These are phyloP conservation scores for Dillenia turbinata DNA, from an alignment of 164 flowering plant species.

Conservation along the genomic window DNA sequence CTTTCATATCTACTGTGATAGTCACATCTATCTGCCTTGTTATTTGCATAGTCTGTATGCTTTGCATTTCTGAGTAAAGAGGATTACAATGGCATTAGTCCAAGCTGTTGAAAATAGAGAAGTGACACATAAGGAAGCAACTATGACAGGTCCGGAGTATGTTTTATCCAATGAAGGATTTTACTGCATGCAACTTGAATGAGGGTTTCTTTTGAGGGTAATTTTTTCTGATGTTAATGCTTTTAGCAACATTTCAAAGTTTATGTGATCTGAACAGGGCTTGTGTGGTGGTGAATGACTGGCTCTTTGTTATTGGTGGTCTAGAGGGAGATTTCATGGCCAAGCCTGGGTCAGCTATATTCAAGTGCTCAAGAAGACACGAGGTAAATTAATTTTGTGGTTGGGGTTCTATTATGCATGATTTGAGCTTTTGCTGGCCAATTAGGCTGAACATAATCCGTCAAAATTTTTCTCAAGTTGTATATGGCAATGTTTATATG, in stretches of 20 bases:
- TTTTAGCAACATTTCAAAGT: too few species aligned
- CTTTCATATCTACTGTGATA: too few species aligned
- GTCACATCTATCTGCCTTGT: too few species aligned
- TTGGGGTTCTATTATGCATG: not conserved
- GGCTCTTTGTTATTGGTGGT: conserved; percentile 80
- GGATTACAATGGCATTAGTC: too few species aligned
- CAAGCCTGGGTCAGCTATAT: conserved; percentile 93
- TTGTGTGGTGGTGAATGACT: conserved; percentile 70
- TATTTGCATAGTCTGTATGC: too few species aligned
- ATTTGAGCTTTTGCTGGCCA: too few species aligned
- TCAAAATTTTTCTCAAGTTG: conserved; percentile 35
- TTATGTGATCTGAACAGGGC: conserved; percentile 41
- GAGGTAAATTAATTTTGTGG: conserved; percentile 48
- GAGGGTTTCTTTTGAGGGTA: not conserved
- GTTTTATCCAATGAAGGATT: too few species aligned
- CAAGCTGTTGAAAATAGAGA: too few species aligned
- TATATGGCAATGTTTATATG: conserved; percentile 79
- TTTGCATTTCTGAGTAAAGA: too few species aligned
- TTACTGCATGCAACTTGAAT: too few species aligned
- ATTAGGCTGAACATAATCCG: not conserved
- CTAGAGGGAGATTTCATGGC: conserved; percentile 99
- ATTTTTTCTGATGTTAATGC: not conserved
- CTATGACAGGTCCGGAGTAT: too few species aligned
- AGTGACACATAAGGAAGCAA: too few species aligned
- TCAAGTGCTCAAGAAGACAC: conserved; percentile 87